Evolutionary conservation across 2,329 filamentous ascomycete genomes (phyloP).

Genomic region (Exophiala sideris): DNA sequence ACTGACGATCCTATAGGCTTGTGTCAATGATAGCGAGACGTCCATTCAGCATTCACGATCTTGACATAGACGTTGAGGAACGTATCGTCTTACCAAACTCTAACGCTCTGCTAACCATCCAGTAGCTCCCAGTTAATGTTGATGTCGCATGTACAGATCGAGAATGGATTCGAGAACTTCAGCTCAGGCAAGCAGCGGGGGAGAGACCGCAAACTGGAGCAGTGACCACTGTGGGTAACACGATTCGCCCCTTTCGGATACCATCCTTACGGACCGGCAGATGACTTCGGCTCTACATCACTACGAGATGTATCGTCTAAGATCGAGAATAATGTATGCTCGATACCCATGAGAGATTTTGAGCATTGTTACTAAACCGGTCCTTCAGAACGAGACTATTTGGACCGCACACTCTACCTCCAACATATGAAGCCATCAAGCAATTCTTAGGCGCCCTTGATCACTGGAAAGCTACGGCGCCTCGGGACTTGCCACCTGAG

Average conservation of each 20-base stretch:
- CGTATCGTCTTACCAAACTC: background rate
- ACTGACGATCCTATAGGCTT: slow-evolving; percentile 8
- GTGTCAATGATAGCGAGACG: slow-evolving; percentile 20
- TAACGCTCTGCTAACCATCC: slow-evolving; percentile 1
- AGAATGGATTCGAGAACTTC: slow-evolving; percentile 16
- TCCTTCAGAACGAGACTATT: slow-evolving; percentile 14
- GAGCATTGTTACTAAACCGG: background rate
- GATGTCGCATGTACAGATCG: slow-evolving; percentile 19
- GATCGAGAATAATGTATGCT: slow-evolving; percentile 24
- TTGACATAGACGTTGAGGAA: slow-evolving; percentile 24
- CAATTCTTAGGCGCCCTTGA: slow-evolving; percentile 16
- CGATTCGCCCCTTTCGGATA: background rate
- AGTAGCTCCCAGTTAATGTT: slow-evolving; percentile 20
- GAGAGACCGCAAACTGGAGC: background rate
- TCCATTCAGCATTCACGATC: slow-evolving; percentile 25
- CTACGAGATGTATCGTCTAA: slow-evolving; percentile 23
- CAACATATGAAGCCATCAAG: slow-evolving; percentile 21
- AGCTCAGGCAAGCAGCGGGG: slow-evolving; percentile 14
- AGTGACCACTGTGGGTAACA: background rate
- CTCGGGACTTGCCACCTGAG: slow-evolving; percentile 12
- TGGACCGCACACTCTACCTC: slow-evolving; percentile 13
- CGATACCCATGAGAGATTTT: background rate
- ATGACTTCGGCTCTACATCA: slow-evolving; percentile 27
- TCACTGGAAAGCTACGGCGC: slow-evolving; percentile 22
- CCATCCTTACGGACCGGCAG: slow-evolving; percentile 8